phyloP scores from a whole-genome alignment of 768 basidiomycete genomes.

The Serpula lacrymans region DNA sequence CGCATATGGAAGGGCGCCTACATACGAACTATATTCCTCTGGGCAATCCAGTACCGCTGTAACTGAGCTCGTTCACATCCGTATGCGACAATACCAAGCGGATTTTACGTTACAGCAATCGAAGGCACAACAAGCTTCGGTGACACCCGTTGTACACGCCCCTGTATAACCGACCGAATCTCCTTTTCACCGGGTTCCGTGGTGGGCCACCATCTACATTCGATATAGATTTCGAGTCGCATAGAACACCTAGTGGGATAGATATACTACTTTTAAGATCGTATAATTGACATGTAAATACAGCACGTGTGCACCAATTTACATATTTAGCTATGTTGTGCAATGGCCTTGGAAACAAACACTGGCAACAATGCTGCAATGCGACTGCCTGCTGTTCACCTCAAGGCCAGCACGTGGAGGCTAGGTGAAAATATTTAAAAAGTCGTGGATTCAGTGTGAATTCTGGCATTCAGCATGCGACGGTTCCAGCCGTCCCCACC shows the following conservation, averaged over 20 bases:
- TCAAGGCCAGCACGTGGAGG: slow-evolving; percentile 28
- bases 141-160: no score
- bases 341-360: slow-evolving; percentile 17
- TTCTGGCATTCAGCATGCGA: slow-evolving; percentile 8
- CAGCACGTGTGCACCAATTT: no score
- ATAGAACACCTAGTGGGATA: not conserved
- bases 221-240: no score
- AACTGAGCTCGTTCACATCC: slow-evolving; percentile 22
- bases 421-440: slow-evolving; percentile 25
- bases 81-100: slow-evolving; percentile 20
- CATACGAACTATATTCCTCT: slow-evolving; percentile 57
- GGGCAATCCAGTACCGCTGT: slow-evolving; percentile 38
- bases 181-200: no score
- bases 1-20: slow-evolving; percentile 49
- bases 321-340: slow-evolving; percentile 9
- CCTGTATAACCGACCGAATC: no score
- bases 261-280: not conserved
- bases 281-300: no score
- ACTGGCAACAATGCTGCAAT: slow-evolving; percentile 23
- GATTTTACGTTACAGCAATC: no score
- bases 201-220: no score
- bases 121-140: no score
- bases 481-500: slow-evolving; percentile 9
- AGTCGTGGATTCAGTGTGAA: no score
- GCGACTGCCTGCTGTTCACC: slow-evolving; percentile 23